phyloP scores from a whole-genome alignment of 306 rosid species.

The Corylus avellana region DNA sequence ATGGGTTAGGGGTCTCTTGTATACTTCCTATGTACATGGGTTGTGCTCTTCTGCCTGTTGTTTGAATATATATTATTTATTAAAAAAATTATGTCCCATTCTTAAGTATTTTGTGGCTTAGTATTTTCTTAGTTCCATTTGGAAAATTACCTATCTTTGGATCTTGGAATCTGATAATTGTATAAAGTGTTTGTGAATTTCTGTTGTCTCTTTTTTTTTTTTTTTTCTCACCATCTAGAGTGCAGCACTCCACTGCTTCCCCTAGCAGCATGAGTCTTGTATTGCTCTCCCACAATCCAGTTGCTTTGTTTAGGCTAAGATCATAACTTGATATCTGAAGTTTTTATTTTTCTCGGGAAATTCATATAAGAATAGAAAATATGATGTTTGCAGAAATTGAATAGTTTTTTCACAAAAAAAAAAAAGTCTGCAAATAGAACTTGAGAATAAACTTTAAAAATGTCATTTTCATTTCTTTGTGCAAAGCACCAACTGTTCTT shows the following conservation, averaged over 20 bases:
- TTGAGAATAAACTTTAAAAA: not conserved
- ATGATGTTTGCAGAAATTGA: not conserved
- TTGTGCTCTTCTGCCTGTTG: too few relatives aligned
- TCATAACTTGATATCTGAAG: not conserved
- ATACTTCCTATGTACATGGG: too few relatives aligned
- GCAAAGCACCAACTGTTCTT: not conserved
- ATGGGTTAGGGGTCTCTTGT: too few relatives aligned
- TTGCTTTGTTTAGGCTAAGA: not conserved
- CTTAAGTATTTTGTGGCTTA: not conserved
- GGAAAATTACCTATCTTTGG: not conserved
- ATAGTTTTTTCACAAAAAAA: not conserved
- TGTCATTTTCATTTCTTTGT: not conserved
- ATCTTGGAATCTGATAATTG: not conserved
- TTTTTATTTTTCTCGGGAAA: not conserved
- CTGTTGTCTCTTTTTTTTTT: not conserved
- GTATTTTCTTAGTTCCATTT: not conserved
- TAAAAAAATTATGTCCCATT: not conserved
- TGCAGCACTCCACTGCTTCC: not conserved
- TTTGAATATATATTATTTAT: too few relatives aligned
- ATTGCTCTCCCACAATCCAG: not conserved
- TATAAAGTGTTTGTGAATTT: not conserved
- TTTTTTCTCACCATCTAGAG: not conserved
- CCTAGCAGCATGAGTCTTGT: not conserved
- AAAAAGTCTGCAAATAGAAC: not conserved
- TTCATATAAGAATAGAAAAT: not conserved